Evolutionary conservation across 2,329 filamentous ascomycete genomes (phyloP).

Genomic region (Xylariomycetidae sp.): DNA sequence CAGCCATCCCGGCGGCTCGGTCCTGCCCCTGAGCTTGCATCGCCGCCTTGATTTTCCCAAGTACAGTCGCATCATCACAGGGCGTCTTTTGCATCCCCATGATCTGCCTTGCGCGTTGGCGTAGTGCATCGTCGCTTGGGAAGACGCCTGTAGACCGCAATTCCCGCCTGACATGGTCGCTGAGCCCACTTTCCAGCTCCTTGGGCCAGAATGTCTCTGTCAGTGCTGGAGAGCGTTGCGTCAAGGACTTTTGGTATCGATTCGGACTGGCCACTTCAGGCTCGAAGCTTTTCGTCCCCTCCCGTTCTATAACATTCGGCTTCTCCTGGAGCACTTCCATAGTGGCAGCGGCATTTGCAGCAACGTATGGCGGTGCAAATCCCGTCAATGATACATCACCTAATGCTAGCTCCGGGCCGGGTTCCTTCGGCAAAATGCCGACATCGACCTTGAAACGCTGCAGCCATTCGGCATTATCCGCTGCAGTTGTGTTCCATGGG

Average conservation of each 20-base stretch:
- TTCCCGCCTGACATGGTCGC: constrained; percentile 41
- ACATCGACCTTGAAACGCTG: constrained; percentile 56
- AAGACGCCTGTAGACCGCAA: constrained; percentile 34
- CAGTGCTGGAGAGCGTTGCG: constrained; percentile 39
- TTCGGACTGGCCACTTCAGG: constrained; percentile 41
- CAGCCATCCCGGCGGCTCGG: background rate
- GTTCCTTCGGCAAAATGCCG: constrained; percentile 43
- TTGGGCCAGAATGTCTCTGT: constrained; percentile 53
- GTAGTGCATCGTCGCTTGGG: constrained; percentile 44
- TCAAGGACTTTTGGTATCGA: constrained; percentile 42
- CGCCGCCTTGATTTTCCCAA: constrained; percentile 50
- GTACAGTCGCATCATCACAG: constrained; percentile 48
- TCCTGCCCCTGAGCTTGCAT: constrained; percentile 22
- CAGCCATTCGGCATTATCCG: constrained; percentile 61
- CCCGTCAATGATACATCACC: constrained; percentile 34
- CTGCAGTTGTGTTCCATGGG: constrained; percentile 60
- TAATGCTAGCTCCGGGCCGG: constrained; percentile 45
- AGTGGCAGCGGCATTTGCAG: constrained; percentile 33
- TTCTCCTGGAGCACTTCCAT: constrained; percentile 30
- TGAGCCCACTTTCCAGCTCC: constrained; percentile 52
- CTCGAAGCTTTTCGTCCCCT: constrained; percentile 36
- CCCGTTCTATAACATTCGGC: constrained; percentile 29
- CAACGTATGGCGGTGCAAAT: constrained; percentile 51
- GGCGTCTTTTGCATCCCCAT: constrained; percentile 42
- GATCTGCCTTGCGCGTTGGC: constrained; percentile 43